Evolutionary conservation across 495 filamentous ascomycete species (phyloP), one percentile per base, ranked within the genome.

Genomic region (Penicillium turbatum): DNA sequence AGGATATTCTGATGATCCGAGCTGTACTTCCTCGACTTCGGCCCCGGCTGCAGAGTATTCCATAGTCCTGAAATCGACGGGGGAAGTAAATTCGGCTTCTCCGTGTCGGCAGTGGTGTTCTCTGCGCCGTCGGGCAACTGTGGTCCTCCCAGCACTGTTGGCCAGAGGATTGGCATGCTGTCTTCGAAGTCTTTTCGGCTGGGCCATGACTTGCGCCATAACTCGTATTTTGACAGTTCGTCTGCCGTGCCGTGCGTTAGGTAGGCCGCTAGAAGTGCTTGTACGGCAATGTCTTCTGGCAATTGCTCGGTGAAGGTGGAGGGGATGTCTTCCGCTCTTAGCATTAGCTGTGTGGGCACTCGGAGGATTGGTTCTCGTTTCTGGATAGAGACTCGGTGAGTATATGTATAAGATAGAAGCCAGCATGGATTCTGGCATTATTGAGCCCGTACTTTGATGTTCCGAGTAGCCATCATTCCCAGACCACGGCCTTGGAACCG

Each of bases 201-300:
- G 0, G 91, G 91, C 74, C 87, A 84, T 6, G 88, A 81, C 26
- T 79, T 82, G 60, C 74, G 72, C 91, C 91, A 96, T 10, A 71
- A 62, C 0, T 72, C 67, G 45, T 71, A 76, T 24, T 59, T 54
- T 19, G 65, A 50, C 8, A 72, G 64, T 12, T 69, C 54, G 27
- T 65, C 53, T n/a, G 65, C 51, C 44, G 62, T 53, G 15, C 67
- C 67, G 31, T 85, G 74, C 19, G 83, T 79, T 6, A 95, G 70
- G 51, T 81, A 86, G 1, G 84, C 80, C n/a, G 90, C 86, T 7
- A 90, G 73, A 13, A 88, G 72, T 5, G 83, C 85, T 55, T 92
- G 87, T 24, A 87, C 77, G 1, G 79, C 79, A 31, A 82, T 82
- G 45, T 69, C 74, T 19, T 75, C 70, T 12, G 80, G 66, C 39